Conservation (phyloP, 768 basidiomycete species). For the Saitozyma podzolica region DNA sequence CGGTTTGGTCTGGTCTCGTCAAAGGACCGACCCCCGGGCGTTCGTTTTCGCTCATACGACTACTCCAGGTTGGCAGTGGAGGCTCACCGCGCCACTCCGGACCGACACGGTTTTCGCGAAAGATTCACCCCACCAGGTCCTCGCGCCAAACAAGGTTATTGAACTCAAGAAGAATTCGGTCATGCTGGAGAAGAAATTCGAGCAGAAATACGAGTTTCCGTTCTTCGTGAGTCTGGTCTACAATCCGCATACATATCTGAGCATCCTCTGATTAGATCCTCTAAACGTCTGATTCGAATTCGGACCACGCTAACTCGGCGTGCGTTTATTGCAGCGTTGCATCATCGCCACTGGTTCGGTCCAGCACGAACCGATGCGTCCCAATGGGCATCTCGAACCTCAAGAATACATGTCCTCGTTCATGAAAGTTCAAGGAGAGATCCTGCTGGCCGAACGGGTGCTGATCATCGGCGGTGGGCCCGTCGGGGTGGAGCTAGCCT, state of each 20-base stretch:
- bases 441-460: slow-evolving; percentile 59
- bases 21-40: not conserved
- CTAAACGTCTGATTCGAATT: too few relatives aligned
- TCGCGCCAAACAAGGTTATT: slow-evolving; percentile 42
- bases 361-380: slow-evolving; percentile 44
- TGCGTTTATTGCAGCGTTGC: slow-evolving; percentile 25
- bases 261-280: too few relatives aligned
- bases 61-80: slow-evolving; percentile 41
- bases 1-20: not conserved
- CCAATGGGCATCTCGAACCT: slow-evolving; percentile 15
- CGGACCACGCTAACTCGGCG: too few relatives aligned
- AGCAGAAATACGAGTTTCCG: slow-evolving; percentile 39
- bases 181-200: slow-evolving; percentile 45
- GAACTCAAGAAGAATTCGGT: slow-evolving; percentile 35
- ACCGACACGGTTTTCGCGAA: slow-evolving; percentile 35
- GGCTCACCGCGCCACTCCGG: slow-evolving; percentile 29
- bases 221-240: slow-evolving; percentile 39
- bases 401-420: slow-evolving; percentile 17
- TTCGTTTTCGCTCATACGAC: slow-evolving; percentile 5
- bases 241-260: too few relatives aligned
- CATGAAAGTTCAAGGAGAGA: slow-evolving; percentile 55
- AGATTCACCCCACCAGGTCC: slow-evolving; percentile 33
- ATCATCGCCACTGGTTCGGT: slow-evolving; percentile 47
- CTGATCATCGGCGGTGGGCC: slow-evolving; percentile 73
- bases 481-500: slow-evolving; percentile 60